Conservation (phyloP, 2,329 filamentous ascomycete species). For the Xylariaceae sp. region DNA sequence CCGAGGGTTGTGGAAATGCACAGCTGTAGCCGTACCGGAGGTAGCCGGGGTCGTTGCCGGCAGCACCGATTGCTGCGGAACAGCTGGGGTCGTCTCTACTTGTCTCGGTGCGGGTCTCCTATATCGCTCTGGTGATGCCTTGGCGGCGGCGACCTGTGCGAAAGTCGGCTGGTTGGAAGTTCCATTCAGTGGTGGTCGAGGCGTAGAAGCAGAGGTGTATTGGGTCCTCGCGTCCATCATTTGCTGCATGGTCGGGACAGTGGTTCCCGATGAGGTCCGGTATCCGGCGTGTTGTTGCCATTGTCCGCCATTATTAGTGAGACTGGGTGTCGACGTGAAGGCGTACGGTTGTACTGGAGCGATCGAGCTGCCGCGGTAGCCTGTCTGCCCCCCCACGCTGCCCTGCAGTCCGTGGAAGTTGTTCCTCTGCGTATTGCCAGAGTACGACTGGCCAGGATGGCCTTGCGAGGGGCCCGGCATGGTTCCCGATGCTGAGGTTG, state of each 20-base stretch:
- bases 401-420: slow-evolving; percentile 43
- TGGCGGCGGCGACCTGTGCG: slow-evolving; percentile 51
- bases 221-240: slow-evolving; percentile 32
- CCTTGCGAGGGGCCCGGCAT: slow-evolving; percentile 42
- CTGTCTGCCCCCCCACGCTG: slow-evolving; percentile 32
- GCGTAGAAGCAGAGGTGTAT: slow-evolving; percentile 29
- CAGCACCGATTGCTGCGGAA: slow-evolving; percentile 22
- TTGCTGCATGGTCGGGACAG: slow-evolving; percentile 34
- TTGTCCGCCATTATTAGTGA: slow-evolving; percentile 47
- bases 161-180: slow-evolving; percentile 41
- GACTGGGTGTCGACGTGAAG: slow-evolving; percentile 62
- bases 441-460: slow-evolving; percentile 45
- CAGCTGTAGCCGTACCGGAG: slow-evolving; percentile 46
- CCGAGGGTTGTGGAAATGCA: slow-evolving; percentile 46
- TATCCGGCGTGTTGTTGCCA: slow-evolving; percentile 44
- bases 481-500: slow-evolving; percentile 55
- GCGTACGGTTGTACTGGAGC: slow-evolving; percentile 68
- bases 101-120: slow-evolving; percentile 56
- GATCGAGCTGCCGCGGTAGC: slow-evolving; percentile 47
- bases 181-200: slow-evolving; percentile 35
- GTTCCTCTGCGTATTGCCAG: slow-evolving; percentile 39
- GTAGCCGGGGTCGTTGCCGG: slow-evolving; percentile 40
- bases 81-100: slow-evolving; percentile 36
- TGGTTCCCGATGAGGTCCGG: slow-evolving; percentile 40
- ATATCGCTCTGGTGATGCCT: slow-evolving; percentile 76